Conservation (phyloP, 2,329 filamentous ascomycete species). For the Fusarium cyanostomum region DNA sequence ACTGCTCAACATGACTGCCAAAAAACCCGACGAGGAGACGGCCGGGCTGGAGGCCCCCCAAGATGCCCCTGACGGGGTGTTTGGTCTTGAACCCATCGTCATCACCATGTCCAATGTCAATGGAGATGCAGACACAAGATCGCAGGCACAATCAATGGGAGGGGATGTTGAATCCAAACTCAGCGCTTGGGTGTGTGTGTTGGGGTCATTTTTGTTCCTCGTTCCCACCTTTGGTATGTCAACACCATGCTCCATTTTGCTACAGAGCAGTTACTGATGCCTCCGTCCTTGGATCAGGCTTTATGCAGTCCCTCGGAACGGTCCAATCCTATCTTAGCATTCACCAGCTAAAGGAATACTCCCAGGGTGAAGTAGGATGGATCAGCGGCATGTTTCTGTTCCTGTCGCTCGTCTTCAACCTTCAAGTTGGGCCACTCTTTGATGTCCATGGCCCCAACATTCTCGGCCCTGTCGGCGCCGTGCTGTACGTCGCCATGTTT, state of each 20-base stretch:
- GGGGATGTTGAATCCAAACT: constrained; percentile 30
- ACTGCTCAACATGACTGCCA: constrained; percentile 1
- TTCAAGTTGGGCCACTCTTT: constrained; percentile 59
- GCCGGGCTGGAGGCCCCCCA: neutral
- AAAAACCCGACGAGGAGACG: neutral
- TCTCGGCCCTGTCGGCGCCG: constrained; percentile 51
- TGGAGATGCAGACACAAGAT: constrained; percentile 23
- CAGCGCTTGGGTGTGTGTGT: constrained; percentile 39
- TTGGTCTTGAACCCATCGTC: constrained; percentile 32
- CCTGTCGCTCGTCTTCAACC: constrained; percentile 54
- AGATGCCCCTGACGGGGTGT: constrained; percentile 18
- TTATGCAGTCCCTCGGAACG: constrained; percentile 59
- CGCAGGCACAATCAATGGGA: constrained; percentile 10
- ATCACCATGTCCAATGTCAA: constrained; percentile 27
- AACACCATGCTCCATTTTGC: neutral
- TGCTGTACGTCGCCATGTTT: constrained; percentile 51
- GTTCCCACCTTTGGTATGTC: constrained; percentile 38
- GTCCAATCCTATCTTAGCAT: constrained; percentile 57
- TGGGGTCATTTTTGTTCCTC: constrained; percentile 37
- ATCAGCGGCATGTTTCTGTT: constrained; percentile 59
- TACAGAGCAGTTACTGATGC: neutral
- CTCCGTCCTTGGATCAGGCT: constrained; percentile 45
- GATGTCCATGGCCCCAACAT: constrained; percentile 57
- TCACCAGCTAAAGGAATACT: constrained; percentile 55
- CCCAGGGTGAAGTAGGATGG: constrained; percentile 58